Evolutionary conservation across 805 yeast genomes (phyloP), one percentile per base, ranked within the genome.

Genomic region (Martiniozyma abietophila): DNA sequence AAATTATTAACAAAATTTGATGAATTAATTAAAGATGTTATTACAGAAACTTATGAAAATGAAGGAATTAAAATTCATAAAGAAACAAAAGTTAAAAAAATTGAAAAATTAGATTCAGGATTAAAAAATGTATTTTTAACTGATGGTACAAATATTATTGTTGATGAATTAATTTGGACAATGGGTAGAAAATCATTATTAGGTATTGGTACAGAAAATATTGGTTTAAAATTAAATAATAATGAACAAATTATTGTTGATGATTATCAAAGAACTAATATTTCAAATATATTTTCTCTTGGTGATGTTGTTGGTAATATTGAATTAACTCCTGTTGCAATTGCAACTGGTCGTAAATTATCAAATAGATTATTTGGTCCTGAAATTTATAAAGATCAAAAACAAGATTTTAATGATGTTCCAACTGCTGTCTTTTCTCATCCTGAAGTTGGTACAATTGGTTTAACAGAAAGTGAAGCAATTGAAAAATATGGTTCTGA

Each of bases 391-490:
- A 73, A 72, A 43, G 57, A 74, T 30, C 82, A 79, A 56, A 85
- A 88, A 54, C 84, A 83, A 57, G 96, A 86, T 56, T 92, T 79
- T 59, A 61, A 56, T 19, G 82, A 88, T 53, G 75, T 92, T 32
- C 98, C 99, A 27, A 80, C 95, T 28, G 99, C 78, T n/a, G 71
- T 92, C n/a, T 92, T 92, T 59, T 77, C 96, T 3, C 99, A 92
- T 59, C 99, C 99, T 21, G 97, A 89, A 62, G 94, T 94, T 6
- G 98, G 96, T 34, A 70, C 94, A 5, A 77, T 89, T 57, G 99
- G 99, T 33, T 61, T 92, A 36, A 67, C 83, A 36, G 94, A 86
- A 59, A 64, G 67, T 38, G 77, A 75, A 43, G 98, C 98, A 28
- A 61, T 71, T 41, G 76, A 64, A 36, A 66, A 85, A 62, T 88